These are phyloP conservation scores for Hypoxylon sp. DNA, from an alignment of 2,329 filamentous ascomycete genomes.

Conservation along the genomic window DNA sequence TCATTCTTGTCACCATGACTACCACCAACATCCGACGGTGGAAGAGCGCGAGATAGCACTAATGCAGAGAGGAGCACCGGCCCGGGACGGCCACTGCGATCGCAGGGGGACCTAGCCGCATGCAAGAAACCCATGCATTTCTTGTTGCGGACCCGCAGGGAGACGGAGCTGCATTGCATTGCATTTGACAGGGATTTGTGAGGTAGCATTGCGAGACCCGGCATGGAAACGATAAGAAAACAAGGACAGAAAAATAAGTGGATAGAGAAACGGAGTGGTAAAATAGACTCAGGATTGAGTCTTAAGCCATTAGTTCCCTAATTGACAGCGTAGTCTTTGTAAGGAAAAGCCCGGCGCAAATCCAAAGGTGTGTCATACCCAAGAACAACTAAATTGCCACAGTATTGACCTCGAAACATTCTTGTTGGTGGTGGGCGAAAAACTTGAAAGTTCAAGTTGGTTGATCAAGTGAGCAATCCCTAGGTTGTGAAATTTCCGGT, in stretches of 20 bases:
- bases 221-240: conserved; percentile 26
- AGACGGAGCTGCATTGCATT: conserved; percentile 32
- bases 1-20: conserved; percentile 24
- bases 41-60: conserved; percentile 14
- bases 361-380: background rate
- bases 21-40: conserved; percentile 25
- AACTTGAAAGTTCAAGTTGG: conserved; percentile 6
- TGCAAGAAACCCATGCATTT: conserved; percentile 40
- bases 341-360: background rate
- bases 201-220: conserved; percentile 10
- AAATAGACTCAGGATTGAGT: conserved; percentile 1
- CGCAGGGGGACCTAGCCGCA: conserved; percentile 41
- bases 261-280: conserved; percentile 7
- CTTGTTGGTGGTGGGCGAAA: conserved; percentile 13
- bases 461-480: conserved; percentile 28
- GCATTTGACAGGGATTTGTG: conserved; percentile 30
- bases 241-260: conserved; percentile 4
- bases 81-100: conserved; percentile 35
- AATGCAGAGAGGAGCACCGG: conserved; percentile 35
- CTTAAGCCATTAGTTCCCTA: background rate
- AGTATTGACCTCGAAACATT: background rate
- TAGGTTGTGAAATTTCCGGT: conserved; percentile 39
- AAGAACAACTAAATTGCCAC: background rate
- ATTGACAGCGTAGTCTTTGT: background rate
- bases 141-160: conserved; percentile 21